Evolutionary conservation across 2,329 filamentous ascomycete genomes (phyloP).

Genomic region (Juglanconis sp.): DNA sequence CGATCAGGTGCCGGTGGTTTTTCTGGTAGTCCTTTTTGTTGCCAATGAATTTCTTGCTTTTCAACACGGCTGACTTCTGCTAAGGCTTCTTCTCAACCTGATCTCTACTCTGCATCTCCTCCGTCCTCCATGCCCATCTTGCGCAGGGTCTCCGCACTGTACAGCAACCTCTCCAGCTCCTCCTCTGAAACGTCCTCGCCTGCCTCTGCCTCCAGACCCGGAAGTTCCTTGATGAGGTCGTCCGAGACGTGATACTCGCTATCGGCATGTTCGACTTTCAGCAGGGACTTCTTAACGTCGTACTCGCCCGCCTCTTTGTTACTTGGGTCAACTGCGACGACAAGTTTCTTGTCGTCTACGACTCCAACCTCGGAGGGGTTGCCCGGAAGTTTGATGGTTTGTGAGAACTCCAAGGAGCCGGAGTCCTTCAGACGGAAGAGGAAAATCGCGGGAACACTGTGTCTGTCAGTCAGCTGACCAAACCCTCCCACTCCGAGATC

Average conservation of each 20-base stretch:
- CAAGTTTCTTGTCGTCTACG: slow-evolving; percentile 26
- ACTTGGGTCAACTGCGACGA: slow-evolving; percentile 38
- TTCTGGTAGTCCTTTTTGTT: slow-evolving; percentile 1
- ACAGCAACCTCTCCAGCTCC: slow-evolving; percentile 42
- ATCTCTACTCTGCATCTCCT: slow-evolving; percentile 15
- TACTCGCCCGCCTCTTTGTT: slow-evolving; percentile 18
- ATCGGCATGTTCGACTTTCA: background rate
- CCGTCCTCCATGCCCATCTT: slow-evolving; percentile 38
- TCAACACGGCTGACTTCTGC: background rate
- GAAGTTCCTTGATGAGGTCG: slow-evolving; percentile 19
- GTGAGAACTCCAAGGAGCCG: slow-evolving; percentile 46
- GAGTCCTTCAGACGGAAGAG: slow-evolving; percentile 52
- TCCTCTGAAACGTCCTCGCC: slow-evolving; percentile 32
- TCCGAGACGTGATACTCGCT: slow-evolving; percentile 19
- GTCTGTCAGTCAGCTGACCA: slow-evolving; percentile 19
- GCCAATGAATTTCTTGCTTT: slow-evolving; percentile 12
- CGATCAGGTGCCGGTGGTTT: slow-evolving; percentile 9
- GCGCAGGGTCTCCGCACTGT: slow-evolving; percentile 45
- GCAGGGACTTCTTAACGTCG: slow-evolving; percentile 6
- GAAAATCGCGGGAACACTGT: slow-evolving; percentile 61
- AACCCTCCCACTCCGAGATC: background rate
- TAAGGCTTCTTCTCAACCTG: slow-evolving; percentile 4
- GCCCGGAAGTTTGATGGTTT: slow-evolving; percentile 55
- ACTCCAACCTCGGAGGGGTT: slow-evolving; percentile 59
- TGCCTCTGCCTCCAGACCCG: slow-evolving; percentile 12